These are phyloP conservation scores for Potentilla sterilis DNA, from an alignment of 306 rosid genomes.

Conservation along the genomic window DNA sequence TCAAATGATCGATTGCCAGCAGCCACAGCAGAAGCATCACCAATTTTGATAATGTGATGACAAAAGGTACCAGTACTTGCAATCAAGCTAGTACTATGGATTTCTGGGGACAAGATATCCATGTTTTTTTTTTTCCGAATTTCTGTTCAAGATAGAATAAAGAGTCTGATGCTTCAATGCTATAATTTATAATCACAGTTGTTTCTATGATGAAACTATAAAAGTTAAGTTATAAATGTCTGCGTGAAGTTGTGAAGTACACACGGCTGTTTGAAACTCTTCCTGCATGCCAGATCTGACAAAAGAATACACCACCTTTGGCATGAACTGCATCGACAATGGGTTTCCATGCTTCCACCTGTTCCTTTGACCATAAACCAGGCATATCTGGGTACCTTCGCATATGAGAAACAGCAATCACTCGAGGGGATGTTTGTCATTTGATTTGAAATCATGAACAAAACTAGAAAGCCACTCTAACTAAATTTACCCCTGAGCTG, in stretches of 20 bases:
- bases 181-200: not conserved
- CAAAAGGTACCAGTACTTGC: no score
- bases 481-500: conserved; percentile 37
- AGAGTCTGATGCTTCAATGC: not conserved
- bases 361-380: not conserved
- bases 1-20: no score
- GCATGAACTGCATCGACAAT: not conserved
- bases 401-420: not conserved
- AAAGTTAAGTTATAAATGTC: no score
- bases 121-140: no score
- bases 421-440: not conserved
- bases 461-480: not conserved
- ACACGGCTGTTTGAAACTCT: not conserved
- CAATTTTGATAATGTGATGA: no score
- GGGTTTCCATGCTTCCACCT: not conserved
- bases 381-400: not conserved
- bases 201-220: not conserved
- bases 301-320: not conserved
- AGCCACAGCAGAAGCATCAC: no score
- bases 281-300: not conserved
- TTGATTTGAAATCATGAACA: not conserved
- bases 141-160: no score
- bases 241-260: not conserved
- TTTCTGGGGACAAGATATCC: no score
- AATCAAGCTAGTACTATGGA: no score